phyloP scores from a whole-genome alignment of 495 filamentous ascomycete genomes.

The Aspergillus campestris region DNA sequence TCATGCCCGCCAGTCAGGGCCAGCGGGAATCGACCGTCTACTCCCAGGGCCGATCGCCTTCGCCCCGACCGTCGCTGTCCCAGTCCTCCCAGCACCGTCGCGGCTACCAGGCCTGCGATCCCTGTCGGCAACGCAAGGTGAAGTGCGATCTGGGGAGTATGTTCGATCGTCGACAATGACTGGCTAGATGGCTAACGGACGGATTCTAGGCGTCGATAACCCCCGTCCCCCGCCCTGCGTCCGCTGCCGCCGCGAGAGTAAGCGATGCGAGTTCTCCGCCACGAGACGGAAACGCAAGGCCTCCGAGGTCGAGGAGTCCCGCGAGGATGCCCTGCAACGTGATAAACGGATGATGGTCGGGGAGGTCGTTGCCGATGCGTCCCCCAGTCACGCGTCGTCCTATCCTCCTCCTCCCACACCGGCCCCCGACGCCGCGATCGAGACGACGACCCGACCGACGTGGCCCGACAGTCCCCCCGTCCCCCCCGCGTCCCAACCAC shows the following conservation, averaged over 20 bases:
- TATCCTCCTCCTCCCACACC: slow-evolving; percentile 18
- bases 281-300: slow-evolving; percentile 85
- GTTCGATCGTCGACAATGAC: too few species aligned
- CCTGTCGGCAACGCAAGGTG: slow-evolving; percentile 84
- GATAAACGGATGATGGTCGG: slow-evolving; percentile 45
- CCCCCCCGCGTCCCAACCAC: slow-evolving; percentile 6
- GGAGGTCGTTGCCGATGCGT: slow-evolving; percentile 25
- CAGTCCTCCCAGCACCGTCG: slow-evolving; percentile 51
- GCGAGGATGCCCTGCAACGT: slow-evolving; percentile 41
- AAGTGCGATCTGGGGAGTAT: slow-evolving; percentile 82
- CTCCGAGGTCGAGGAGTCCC: slow-evolving; percentile 53
- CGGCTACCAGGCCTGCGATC: slow-evolving; percentile 83
- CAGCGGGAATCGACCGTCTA: slow-evolving; percentile 12
- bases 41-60: slow-evolving; percentile 19
- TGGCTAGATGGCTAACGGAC: too few species aligned
- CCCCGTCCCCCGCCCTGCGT: slow-evolving; percentile 91
- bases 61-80: slow-evolving; percentile 23
- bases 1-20: slow-evolving; percentile 12
- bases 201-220: slow-evolving; percentile 64
- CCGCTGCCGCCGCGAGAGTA: slow-evolving; percentile 84
- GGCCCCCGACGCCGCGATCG: slow-evolving; percentile 12
- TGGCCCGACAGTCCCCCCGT: slow-evolving; percentile 21
- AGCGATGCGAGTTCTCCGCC: slow-evolving; percentile 95
- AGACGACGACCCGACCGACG: slow-evolving; percentile 12
- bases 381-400: slow-evolving; percentile 18